Conservation (phyloP, 2,329 filamentous ascomycete genomes). For the Paraphoma sp. region DNA sequence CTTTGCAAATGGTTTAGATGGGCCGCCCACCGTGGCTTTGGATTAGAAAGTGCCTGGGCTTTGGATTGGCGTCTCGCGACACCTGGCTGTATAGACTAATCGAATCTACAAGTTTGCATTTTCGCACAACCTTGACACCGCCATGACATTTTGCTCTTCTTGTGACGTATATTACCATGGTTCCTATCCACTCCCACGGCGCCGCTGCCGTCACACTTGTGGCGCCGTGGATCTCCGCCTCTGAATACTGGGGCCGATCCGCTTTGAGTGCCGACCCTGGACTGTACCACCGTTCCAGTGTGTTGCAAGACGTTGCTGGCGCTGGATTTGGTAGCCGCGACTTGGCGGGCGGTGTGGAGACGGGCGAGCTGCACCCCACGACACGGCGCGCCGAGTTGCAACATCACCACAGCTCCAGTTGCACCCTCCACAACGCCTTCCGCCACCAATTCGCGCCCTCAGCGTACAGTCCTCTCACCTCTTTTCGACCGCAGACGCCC, state of each 20-base stretch:
- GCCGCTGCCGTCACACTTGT: slow-evolving; percentile 28
- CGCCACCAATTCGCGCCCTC: slow-evolving; percentile 10
- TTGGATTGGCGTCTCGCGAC: slow-evolving; percentile 40
- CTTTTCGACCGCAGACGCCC: slow-evolving; percentile 15
- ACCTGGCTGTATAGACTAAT: slow-evolving; percentile 47
- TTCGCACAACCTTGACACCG: slow-evolving; percentile 7
- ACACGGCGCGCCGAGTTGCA: slow-evolving; percentile 26
- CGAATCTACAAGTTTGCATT: slow-evolving; percentile 35
- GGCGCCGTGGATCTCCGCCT: slow-evolving; percentile 33
- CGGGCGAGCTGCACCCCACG: slow-evolving; percentile 35
- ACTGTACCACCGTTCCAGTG: slow-evolving; percentile 37
- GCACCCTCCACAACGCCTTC: slow-evolving; percentile 18
- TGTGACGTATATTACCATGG: slow-evolving; percentile 4
- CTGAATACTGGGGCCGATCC: slow-evolving; percentile 23
- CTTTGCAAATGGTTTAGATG: slow-evolving; percentile 30
- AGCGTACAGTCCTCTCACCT: slow-evolving; percentile 2
- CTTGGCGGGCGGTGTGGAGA: slow-evolving; percentile 39
- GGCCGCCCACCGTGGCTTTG: slow-evolving; percentile 28
- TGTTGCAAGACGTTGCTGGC: slow-evolving; percentile 30
- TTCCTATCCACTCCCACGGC: slow-evolving; percentile 14
- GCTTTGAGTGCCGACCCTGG: slow-evolving; percentile 42
- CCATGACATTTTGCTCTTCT: slow-evolving; percentile 5
- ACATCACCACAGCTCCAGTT: slow-evolving; percentile 23
- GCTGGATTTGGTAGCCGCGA: slow-evolving; percentile 25
- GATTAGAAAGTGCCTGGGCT: slow-evolving; percentile 43